Evolutionary conservation across 2,329 filamentous ascomycete species (phyloP).

Genomic region (Sporothrix mexicana): DNA sequence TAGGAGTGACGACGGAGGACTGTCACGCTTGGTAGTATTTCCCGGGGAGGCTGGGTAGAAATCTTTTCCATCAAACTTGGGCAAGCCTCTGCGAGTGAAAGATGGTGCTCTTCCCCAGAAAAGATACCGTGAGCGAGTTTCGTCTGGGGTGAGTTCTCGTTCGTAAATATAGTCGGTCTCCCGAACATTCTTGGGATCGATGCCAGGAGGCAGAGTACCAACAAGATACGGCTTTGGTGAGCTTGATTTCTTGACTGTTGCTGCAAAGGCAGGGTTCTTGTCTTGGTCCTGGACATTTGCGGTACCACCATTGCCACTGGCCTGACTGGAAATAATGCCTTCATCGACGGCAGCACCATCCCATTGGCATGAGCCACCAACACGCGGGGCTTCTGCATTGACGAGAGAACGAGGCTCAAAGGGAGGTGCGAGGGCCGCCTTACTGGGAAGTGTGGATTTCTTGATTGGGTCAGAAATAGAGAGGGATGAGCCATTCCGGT

Average conservation of each 20-base stretch:
- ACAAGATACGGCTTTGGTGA: slow-evolving; percentile 58
- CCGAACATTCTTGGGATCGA: slow-evolving; percentile 50
- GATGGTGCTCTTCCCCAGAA: slow-evolving; percentile 65
- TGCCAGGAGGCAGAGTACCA: slow-evolving; percentile 55
- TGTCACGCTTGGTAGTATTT: background rate
- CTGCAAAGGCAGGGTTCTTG: slow-evolving; percentile 32
- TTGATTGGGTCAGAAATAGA: slow-evolving; percentile 41
- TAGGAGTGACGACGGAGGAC: background rate
- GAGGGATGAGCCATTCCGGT: slow-evolving; percentile 43
- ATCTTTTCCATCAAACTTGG: slow-evolving; percentile 69
- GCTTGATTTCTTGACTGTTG: slow-evolving; percentile 31
- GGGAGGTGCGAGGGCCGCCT: slow-evolving; percentile 56
- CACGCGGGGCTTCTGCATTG: slow-evolving; percentile 1
- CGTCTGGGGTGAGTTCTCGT: slow-evolving; percentile 63
- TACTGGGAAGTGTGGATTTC: slow-evolving; percentile 51
- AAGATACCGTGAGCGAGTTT: slow-evolving; percentile 62
- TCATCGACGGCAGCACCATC: slow-evolving; percentile 28
- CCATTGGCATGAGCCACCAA: slow-evolving; percentile 20
- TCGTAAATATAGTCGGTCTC: slow-evolving; percentile 60
- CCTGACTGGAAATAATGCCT: background rate
- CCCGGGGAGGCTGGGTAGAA: slow-evolving; percentile 64
- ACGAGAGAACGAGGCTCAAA: slow-evolving; percentile 51
- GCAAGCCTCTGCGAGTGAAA: slow-evolving; percentile 58
- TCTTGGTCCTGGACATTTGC: background rate
- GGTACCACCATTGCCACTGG: background rate